phyloP scores from a whole-genome alignment of 2,329 filamentous ascomycete genomes.

The Nectriaceae sp. region DNA sequence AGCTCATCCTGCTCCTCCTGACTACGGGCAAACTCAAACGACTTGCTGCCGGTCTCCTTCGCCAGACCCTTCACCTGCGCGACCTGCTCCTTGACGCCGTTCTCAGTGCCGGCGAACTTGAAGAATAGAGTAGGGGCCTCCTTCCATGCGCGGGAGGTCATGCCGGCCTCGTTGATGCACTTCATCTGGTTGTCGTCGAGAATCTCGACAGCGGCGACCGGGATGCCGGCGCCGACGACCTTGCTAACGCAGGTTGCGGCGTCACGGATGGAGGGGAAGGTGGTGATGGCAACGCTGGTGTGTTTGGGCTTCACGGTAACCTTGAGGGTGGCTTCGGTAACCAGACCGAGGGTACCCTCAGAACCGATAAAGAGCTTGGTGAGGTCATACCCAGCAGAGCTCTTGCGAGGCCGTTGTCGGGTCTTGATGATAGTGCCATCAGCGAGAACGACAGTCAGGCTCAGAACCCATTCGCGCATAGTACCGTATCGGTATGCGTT shows the following conservation, averaged over 20 bases:
- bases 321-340: conserved; percentile 89
- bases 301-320: conserved; percentile 78
- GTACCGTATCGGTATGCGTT: conserved; percentile 93
- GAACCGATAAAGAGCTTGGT: conserved; percentile 88
- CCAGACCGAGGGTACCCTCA: conserved; percentile 87
- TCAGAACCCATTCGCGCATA: conserved; percentile 92
- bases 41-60: conserved; percentile 60
- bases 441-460: conserved; percentile 82
- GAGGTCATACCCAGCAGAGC: conserved; percentile 87
- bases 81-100: conserved; percentile 78
- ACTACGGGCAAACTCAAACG: conserved; percentile 76
- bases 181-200: conserved; percentile 89
- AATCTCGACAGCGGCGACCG: conserved; percentile 89
- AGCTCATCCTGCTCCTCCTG: conserved; percentile 73
- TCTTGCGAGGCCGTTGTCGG: conserved; percentile 83
- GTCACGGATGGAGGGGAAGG: conserved; percentile 59
- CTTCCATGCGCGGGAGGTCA: conserved; percentile 67
- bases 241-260: conserved; percentile 79
- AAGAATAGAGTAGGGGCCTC: conserved; percentile 80
- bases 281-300: conserved; percentile 76
- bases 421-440: conserved; percentile 92
- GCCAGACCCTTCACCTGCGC: conserved; percentile 65
- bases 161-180: conserved; percentile 66
- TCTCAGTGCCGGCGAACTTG: conserved; percentile 75
- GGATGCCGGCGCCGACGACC: conserved; percentile 79